A percentile compares a stretch with the other conserved stretches of the same genome.
Evolutionary conservation across 2,329 filamentous ascomycete species (phyloP).

Genomic region (Setomelanomma holmii): DNA sequence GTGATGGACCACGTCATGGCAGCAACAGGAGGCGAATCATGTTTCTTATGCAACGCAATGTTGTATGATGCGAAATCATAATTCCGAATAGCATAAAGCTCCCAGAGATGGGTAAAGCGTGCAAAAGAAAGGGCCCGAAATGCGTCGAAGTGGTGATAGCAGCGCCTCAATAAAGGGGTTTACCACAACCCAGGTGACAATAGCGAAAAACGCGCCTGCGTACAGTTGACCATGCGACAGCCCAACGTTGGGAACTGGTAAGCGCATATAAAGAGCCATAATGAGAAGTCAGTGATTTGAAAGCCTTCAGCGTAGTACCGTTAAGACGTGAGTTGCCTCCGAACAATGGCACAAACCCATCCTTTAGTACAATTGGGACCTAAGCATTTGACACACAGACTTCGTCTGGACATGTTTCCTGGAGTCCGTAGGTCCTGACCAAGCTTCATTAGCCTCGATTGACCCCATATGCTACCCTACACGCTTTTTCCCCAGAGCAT

Average conservation of each 20-base stretch:
- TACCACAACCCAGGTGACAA: background rate
- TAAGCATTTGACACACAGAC: too few relatives aligned
- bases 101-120: conserved; percentile 56
- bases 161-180: background rate
- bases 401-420: too few relatives aligned
- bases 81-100: conserved; percentile 46
- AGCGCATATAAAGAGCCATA: too few relatives aligned
- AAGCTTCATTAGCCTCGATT: too few relatives aligned
- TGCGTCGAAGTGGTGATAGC: conserved; percentile 43
- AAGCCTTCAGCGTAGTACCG: too few relatives aligned
- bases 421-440: too few relatives aligned
- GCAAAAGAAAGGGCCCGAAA: conserved; percentile 57
- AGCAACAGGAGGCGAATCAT: conserved; percentile 33
- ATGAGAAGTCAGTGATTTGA: too few relatives aligned
- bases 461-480: background rate
- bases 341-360: too few relatives aligned
- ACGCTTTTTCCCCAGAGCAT: background rate
- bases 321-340: too few relatives aligned
- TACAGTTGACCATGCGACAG: background rate
- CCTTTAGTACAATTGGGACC: too few relatives aligned
- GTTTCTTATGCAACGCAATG: conserved; percentile 50
- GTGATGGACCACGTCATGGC: background rate
- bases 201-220: background rate
- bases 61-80: conserved; percentile 50
- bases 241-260: background rate